These are phyloP conservation scores for Mrakia frigida DNA, from an alignment of 768 basidiomycete species.

Conservation along the genomic window DNA sequence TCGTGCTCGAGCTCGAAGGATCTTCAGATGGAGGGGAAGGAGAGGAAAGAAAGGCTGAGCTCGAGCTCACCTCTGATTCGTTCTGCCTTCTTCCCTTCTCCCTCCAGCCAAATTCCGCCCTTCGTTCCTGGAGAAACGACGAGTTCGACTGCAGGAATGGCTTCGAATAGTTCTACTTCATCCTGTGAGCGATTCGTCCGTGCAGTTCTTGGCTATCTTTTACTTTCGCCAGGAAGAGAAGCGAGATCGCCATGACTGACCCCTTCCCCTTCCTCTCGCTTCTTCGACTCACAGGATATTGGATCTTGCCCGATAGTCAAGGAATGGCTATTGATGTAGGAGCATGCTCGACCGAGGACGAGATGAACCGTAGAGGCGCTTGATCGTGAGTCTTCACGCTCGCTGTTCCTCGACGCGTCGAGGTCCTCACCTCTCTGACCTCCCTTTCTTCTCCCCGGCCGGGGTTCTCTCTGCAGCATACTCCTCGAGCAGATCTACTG, in stretches of 20 bases:
- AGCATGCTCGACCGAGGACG: neutral
- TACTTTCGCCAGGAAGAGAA: too few species aligned
- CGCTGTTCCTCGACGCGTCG: neutral
- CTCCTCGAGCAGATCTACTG: too few species aligned
- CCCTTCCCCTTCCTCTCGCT: neutral
- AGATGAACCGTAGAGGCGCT: neutral
- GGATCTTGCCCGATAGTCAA: neutral
- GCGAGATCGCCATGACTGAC: neutral
- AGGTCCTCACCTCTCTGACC: too few species aligned
- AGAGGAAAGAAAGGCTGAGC: neutral
- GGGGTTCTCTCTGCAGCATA: too few species aligned
- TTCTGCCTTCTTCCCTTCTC: neutral
- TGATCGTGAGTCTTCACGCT: neutral
- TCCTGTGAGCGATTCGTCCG: neutral
- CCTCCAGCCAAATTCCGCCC: neutral
- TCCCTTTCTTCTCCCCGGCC: too few species aligned
- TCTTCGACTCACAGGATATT: neutral
- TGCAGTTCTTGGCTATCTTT: neutral
- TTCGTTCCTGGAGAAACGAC: neutral
- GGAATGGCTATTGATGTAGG: conserved; percentile 5
- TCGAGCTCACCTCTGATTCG: neutral
- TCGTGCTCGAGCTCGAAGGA: neutral
- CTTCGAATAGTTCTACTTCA: neutral
- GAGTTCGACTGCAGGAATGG: conserved; percentile 6
- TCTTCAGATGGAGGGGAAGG: too few species aligned